phyloP scores from a whole-genome alignment of 306 rosid species.

The Benincasa hispida region DNA sequence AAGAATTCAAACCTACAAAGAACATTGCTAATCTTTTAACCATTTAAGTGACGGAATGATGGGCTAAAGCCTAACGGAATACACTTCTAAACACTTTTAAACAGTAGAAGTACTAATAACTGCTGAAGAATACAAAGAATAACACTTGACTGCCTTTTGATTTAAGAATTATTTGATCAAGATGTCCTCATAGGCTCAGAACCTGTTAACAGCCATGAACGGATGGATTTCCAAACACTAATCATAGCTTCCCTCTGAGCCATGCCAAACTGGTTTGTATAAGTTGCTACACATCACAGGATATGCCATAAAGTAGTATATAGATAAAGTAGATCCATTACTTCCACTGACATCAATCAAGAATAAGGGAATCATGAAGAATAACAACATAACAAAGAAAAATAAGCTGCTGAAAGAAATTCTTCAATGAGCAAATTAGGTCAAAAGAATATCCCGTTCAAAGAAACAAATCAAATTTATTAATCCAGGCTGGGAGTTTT shows the following conservation, averaged over 20 bases:
- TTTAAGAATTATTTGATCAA: background rate
- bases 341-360: background rate
- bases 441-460: background rate
- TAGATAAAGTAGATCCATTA: background rate
- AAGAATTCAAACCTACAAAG: background rate
- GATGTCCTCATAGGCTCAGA: background rate
- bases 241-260: background rate
- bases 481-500: background rate
- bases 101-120: background rate
- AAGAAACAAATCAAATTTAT: background rate
- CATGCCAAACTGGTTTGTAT: background rate
- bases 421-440: background rate
- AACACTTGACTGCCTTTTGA: background rate
- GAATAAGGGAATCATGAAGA: background rate
- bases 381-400: background rate
- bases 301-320: background rate
- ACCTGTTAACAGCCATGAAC: background rate
- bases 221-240: background rate
- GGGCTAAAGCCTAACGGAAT: background rate
- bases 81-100: background rate
- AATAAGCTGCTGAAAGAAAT: background rate
- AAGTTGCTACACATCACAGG: background rate
- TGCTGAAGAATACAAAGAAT: background rate
- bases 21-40: background rate
- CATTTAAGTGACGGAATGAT: background rate